phyloP scores from a whole-genome alignment of 2,329 filamentous ascomycete genomes.

The Xylariaceae sp. region DNA sequence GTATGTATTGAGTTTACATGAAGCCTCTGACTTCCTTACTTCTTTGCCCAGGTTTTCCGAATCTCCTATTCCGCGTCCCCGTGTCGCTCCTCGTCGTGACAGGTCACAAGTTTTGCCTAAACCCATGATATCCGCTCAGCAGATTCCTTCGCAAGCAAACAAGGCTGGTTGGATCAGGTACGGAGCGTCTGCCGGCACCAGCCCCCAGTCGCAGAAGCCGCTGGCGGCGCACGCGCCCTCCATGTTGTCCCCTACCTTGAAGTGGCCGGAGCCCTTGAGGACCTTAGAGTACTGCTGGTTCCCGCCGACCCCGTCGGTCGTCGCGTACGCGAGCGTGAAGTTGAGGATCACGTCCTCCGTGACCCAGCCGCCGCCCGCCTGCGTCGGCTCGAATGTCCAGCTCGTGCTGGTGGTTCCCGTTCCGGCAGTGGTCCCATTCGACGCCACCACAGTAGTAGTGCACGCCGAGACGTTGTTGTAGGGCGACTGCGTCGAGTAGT shows the following conservation, averaged over 20 bases:
- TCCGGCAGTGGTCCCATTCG: slow-evolving; percentile 4
- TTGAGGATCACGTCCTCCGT: slow-evolving; percentile 16
- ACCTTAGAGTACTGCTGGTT: slow-evolving; percentile 8
- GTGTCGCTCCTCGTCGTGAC: too few relatives aligned
- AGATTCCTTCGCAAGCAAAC: too few relatives aligned
- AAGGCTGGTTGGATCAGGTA: too few relatives aligned
- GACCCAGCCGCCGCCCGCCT: slow-evolving; percentile 7
- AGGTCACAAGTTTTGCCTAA: too few relatives aligned
- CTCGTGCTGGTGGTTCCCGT: slow-evolving; percentile 5
- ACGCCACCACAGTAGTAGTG: too few relatives aligned
- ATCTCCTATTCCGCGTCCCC: too few relatives aligned
- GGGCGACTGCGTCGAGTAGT: too few relatives aligned
- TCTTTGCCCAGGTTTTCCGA: too few relatives aligned
- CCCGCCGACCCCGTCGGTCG: slow-evolving; percentile 6
- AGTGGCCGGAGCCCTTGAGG: slow-evolving; percentile 16
- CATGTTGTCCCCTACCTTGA: slow-evolving; percentile 13
- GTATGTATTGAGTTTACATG: too few relatives aligned
- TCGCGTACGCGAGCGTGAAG: slow-evolving; percentile 15
- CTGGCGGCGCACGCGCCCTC: slow-evolving; percentile 13
- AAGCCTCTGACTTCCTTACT: too few relatives aligned
- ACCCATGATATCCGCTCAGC: too few relatives aligned
- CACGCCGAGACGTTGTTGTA: slow-evolving; percentile 14
- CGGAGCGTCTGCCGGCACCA: slow-evolving; percentile 14
- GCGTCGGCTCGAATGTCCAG: slow-evolving; percentile 21
- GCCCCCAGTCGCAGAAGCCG: slow-evolving; percentile 9